Percentiles rank a stretch among this genome's conserved stretches.
These are phyloP conservation scores for Plasmodium vinckei DNA, from an alignment of 169 alveolate species.

Conservation along the genomic window DNA sequence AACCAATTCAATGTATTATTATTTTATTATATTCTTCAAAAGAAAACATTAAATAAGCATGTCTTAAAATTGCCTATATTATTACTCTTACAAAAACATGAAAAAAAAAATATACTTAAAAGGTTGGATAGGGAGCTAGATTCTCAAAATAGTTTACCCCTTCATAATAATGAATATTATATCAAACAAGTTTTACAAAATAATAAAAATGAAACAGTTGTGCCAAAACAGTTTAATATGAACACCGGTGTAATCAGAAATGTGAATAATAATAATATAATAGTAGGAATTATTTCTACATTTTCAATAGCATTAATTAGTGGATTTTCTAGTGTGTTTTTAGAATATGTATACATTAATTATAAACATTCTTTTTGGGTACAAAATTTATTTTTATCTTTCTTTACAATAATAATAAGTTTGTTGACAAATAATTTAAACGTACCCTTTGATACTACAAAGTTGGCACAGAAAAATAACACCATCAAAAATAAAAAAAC, in stretches of 20 bases:
- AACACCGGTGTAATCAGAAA: not conserved
- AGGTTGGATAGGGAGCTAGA: not conserved
- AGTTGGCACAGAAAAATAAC: not conserved
- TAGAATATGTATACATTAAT: constrained; percentile 39
- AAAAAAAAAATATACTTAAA: not conserved
- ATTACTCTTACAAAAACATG: not conserved
- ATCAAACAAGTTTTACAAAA: not conserved
- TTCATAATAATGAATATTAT: not conserved
- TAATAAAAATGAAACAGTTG: not conserved
- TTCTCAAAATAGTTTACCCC: not conserved
- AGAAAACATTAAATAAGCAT: not conserved
- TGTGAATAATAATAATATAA: constrained; percentile 5
- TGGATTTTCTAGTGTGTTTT: constrained; percentile 59
- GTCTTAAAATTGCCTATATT: not conserved
- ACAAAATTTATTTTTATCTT: constrained; percentile 46
- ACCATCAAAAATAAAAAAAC: not conserved
- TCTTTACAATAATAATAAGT: constrained; percentile 53
- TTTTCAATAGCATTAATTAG: constrained; percentile 47
- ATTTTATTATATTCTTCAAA: not conserved
- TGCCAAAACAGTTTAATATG: not conserved
- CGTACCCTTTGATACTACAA: not conserved
- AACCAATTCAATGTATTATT: not conserved
- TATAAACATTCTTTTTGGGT: constrained; percentile 45
- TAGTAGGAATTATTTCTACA: constrained; percentile 44
- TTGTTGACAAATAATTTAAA: constrained; percentile 9